Conservation (phyloP, 2,329 filamentous ascomycete genomes). For the Berkeleyomyces rouxiae region DNA sequence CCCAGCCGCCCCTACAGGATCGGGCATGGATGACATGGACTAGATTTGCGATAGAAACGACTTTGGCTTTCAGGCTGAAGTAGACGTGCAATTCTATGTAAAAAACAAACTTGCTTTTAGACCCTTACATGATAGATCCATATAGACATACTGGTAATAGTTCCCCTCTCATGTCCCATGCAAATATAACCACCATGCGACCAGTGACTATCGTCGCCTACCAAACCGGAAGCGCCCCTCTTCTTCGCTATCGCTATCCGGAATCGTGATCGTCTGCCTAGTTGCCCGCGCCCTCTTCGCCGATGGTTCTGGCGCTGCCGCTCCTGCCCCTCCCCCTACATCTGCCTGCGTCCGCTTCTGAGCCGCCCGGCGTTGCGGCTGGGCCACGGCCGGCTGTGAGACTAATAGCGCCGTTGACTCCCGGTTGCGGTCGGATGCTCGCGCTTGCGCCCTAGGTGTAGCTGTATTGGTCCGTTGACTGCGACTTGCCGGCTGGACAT, state of each 20-base stretch:
- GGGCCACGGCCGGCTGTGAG: neutral
- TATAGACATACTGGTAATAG: neutral
- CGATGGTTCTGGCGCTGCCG: constrained; percentile 18
- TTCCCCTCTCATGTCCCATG: neutral
- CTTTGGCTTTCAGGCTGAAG: neutral
- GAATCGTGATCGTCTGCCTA: constrained; percentile 21
- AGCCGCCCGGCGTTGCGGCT: constrained; percentile 20
- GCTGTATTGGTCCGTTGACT: constrained; percentile 12
- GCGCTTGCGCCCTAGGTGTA: neutral
- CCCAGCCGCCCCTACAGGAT: constrained; percentile 25
- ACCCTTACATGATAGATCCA: neutral
- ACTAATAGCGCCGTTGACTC: neutral
- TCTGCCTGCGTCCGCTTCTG: neutral
- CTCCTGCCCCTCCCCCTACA: neutral
- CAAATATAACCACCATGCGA: neutral
- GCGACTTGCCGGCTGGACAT: constrained; percentile 6
- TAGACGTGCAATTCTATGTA: neutral
- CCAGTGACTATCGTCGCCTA: constrained; percentile 25
- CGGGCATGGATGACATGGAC: constrained; percentile 45
- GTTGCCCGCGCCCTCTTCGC: constrained; percentile 21
- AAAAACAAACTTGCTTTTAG: neutral
- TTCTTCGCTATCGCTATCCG: constrained; percentile 36
- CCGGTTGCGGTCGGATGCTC: neutral
- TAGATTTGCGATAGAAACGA: constrained; percentile 18
- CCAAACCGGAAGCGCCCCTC: constrained; percentile 40